Evolutionary conservation across 2,329 filamentous ascomycete genomes (phyloP).

Genomic region (Penicillium sp.): DNA sequence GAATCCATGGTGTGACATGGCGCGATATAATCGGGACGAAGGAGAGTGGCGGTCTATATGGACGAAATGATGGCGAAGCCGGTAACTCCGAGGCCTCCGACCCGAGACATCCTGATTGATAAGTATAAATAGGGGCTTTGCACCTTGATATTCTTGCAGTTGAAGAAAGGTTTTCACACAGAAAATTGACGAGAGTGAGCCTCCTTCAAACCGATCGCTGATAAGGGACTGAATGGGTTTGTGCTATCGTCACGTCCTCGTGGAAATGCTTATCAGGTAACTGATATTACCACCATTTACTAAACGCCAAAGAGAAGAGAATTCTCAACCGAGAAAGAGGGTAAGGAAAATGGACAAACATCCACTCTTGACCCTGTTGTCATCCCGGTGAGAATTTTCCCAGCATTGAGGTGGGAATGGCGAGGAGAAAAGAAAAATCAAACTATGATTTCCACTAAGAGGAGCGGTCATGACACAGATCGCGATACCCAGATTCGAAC

Average conservation of each 20-base stretch:
- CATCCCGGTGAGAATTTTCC: too few species aligned
- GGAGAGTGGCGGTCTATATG: background rate
- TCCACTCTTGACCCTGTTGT: background rate
- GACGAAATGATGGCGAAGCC: background rate
- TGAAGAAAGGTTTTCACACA: background rate
- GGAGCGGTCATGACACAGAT: background rate
- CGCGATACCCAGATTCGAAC: background rate
- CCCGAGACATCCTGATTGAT: background rate
- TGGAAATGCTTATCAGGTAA: background rate
- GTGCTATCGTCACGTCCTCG: background rate
- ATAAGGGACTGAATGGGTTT: too few species aligned
- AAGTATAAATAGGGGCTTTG: background rate
- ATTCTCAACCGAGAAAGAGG: background rate
- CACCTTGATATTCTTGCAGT: background rate
- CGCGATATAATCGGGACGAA: background rate
- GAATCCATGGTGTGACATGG: background rate
- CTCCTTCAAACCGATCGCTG: too few species aligned
- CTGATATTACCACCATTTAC: background rate
- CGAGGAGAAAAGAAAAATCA: background rate
- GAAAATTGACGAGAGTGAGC: too few species aligned
- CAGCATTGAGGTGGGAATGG: too few species aligned
- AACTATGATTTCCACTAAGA: background rate
- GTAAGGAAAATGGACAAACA: background rate
- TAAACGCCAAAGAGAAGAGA: background rate
- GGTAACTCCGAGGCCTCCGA: background rate